These are phyloP conservation scores for Entophlyctis helioformis DNA, from an alignment of 192 early-diverging fungal species.

Conservation along the genomic window DNA sequence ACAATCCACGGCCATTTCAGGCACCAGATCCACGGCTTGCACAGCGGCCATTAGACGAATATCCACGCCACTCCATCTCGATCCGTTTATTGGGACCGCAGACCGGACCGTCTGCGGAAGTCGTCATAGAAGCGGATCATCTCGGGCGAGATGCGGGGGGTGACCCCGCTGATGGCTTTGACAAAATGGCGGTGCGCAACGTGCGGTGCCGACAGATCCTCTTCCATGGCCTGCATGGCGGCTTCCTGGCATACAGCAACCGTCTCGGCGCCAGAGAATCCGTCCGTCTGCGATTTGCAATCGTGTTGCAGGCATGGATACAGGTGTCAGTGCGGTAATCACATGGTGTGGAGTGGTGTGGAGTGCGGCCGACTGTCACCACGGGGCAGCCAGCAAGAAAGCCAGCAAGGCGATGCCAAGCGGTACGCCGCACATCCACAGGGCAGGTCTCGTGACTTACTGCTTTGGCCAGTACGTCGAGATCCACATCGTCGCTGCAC, in stretches of 20 bases:
- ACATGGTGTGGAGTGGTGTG: too few species aligned
- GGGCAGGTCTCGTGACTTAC: too few species aligned
- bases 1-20: too few species aligned
- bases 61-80: too few species aligned
- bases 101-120: constrained; percentile 41
- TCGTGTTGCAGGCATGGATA: background rate
- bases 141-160: constrained; percentile 71
- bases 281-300: constrained; percentile 63
- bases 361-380: too few species aligned
- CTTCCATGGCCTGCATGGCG: constrained; percentile 83
- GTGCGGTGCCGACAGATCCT: constrained; percentile 42
- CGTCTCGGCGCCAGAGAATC: constrained; percentile 91
- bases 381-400: too few species aligned
- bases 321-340: background rate
- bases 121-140: constrained; percentile 83
- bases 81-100: too few species aligned
- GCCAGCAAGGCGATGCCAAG: too few species aligned
- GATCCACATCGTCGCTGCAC: constrained; percentile 52
- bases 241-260: constrained; percentile 91
- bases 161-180: constrained; percentile 44
- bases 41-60: too few species aligned
- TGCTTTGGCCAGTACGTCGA: constrained; percentile 46
- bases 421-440: too few species aligned
- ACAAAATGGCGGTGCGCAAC: constrained; percentile 52
- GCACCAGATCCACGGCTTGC: too few species aligned